Conservation (phyloP, 352 stramenopile species). For the Achlya hypogyna region DNA sequence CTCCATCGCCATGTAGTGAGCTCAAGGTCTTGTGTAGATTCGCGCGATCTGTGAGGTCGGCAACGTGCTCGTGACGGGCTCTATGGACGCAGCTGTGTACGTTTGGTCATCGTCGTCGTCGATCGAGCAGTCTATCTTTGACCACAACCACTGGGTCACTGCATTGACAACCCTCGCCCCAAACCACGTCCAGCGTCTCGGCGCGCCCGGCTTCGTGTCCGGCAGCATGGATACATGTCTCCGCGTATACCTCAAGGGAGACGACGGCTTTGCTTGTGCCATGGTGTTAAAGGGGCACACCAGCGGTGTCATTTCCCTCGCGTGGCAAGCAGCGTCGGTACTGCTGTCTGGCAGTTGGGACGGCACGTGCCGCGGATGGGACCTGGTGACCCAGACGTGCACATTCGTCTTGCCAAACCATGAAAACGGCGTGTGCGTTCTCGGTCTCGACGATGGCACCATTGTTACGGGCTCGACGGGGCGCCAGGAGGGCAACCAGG, state of each 20-base stretch:
- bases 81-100: conserved; percentile 61
- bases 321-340: conserved; percentile 26
- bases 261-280: conserved; percentile 23
- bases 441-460: conserved; percentile 45
- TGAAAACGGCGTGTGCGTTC: conserved; percentile 78
- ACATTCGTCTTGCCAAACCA: conserved; percentile 49
- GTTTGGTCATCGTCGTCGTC: conserved; percentile 36
- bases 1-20: background rate
- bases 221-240: conserved; percentile 75
- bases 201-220: conserved; percentile 53
- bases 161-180: conserved; percentile 33
- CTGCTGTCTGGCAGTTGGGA: conserved; percentile 78
- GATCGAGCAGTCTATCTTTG: conserved; percentile 36
- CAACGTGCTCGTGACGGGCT: conserved; percentile 52
- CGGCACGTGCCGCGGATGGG: conserved; percentile 67
- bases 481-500: conserved; percentile 57
- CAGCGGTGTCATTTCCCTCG: conserved; percentile 66
- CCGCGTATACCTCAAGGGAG: conserved; percentile 46
- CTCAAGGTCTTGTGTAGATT: conserved; percentile 35
- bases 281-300: conserved; percentile 50
- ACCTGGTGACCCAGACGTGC: conserved; percentile 39
- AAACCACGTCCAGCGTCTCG: background rate
- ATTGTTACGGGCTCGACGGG: conserved; percentile 74
- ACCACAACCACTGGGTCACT: conserved; percentile 80
- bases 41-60: conserved; percentile 44